Base-by-base conservation (phyloP, 345 rosid species). In the Citrus inodora region DNA sequence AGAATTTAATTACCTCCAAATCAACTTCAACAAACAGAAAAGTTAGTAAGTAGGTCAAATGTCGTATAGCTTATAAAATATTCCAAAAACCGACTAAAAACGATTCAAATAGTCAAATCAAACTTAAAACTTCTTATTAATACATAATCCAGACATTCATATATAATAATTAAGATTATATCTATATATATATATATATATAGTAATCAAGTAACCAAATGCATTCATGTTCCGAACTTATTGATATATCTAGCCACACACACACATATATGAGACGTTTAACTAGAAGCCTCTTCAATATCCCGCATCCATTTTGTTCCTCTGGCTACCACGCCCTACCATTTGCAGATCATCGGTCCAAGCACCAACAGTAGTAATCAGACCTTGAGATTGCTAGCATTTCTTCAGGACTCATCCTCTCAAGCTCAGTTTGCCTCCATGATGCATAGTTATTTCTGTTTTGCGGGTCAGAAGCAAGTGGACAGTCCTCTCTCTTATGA, bases 321-420 rank as follows among this genome's bases (percentile, higher is more conserved):
- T 46, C 51, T 13, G 4, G 22, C 58, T 1, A 53, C 22, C 58
- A 5, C 5, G 58, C 58, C 21, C 51, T 46, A 46, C 51, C 17
- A 13, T 13, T 13, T 46, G 58, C 21, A 16, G 22, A 53, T 53
- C 21, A 53, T 53, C 22, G 0, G 77, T 95, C 98, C 82, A 95
- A 76, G 82, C 98, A 95, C 99, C 99, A 95, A 33, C 99, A 95
- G 71, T 93, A 91, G 78, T 89, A 93, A 73, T 95, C 98, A 6
- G 98, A 92, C 77, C 91, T 91, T 66, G 98, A 93, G 46, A 92
- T 86, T 3, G 83, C 84, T 22, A 91, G 83, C 91, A 93, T 75
- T 61, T 89, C 93, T 35, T 92, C 86, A 2, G 99, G 97, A 80
- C 70, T 82, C 97, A 93, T 92, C 82, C 91, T 88, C 84, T 92